Conservation (phyloP, 2,329 filamentous ascomycete species). For the Talaromyces sp. region DNA sequence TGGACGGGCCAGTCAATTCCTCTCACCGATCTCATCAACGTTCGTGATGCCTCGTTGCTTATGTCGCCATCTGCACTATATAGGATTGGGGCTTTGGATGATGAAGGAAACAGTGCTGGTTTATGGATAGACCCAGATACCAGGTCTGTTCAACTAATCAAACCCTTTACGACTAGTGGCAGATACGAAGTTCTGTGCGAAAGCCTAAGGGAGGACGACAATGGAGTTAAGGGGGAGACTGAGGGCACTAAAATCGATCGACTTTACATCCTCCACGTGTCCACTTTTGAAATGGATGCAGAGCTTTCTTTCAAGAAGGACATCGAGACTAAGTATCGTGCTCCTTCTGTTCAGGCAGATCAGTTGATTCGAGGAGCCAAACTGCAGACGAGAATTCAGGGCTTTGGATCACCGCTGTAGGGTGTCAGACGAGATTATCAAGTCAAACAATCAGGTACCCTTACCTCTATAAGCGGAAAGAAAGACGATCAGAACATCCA, state of each 20-base stretch:
- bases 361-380: neutral
- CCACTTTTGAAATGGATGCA: neutral
- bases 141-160: neutral
- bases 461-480: too few relatives aligned
- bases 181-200: neutral
- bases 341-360: neutral
- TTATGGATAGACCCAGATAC: neutral
- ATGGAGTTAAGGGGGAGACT: neutral
- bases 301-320: neutral
- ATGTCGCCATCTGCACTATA: neutral
- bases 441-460: too few relatives aligned
- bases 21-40: neutral
- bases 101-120: neutral
- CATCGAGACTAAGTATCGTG: neutral
- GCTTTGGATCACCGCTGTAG: neutral
- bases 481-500: too few relatives aligned
- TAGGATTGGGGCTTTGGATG: neutral
- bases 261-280: neutral
- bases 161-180: neutral
- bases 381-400: neutral
- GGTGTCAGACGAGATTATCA: too few relatives aligned
- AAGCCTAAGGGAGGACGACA: neutral
- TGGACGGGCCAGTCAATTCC: neutral
- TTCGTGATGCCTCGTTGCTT: neutral
- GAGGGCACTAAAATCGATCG: neutral